Evolutionary conservation across 129 eudicot species (phyloP).

Genomic region (Pittosporum tobira): DNA sequence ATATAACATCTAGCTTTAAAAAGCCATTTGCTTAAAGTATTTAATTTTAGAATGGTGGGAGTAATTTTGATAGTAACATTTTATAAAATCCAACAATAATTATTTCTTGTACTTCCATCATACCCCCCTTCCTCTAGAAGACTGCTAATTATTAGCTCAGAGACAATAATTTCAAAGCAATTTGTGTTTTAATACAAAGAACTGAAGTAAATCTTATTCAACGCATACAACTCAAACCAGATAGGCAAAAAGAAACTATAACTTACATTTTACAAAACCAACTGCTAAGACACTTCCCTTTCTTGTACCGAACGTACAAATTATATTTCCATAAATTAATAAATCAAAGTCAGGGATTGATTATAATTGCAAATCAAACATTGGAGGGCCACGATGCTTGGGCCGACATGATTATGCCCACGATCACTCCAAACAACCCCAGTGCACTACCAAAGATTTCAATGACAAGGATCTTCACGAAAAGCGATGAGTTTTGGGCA

Average conservation of each 20-base stretch:
- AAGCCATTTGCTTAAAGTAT: too few species aligned
- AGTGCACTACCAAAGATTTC: constrained; percentile 96
- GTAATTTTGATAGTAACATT: too few species aligned
- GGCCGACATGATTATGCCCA: constrained; percentile 96
- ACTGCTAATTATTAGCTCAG: too few species aligned
- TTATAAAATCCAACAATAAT: too few species aligned
- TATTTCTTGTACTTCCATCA: too few species aligned
- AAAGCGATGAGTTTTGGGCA: constrained; percentile 93
- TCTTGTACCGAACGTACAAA: neutral
- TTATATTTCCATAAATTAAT: too few species aligned
- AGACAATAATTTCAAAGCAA: too few species aligned
- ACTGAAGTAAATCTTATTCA: too few species aligned
- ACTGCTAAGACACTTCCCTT: neutral
- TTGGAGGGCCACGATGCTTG: constrained; percentile 97
- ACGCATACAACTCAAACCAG: neutral
- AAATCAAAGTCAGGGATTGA: neutral
- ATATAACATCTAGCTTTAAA: too few species aligned
- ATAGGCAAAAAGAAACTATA: neutral
- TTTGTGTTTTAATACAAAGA: too few species aligned
- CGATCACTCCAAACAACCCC: constrained; percentile 97
- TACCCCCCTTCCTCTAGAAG: too few species aligned
- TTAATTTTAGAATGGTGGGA: too few species aligned
- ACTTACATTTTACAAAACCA: neutral
- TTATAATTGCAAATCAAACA: neutral
- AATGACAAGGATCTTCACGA: constrained; percentile 88